Percentiles rank a stretch among this genome's conserved stretches.
phyloP scores from a whole-genome alignment of 2,329 filamentous ascomycete genomes.

The Sphaerulina vaccinii region DNA sequence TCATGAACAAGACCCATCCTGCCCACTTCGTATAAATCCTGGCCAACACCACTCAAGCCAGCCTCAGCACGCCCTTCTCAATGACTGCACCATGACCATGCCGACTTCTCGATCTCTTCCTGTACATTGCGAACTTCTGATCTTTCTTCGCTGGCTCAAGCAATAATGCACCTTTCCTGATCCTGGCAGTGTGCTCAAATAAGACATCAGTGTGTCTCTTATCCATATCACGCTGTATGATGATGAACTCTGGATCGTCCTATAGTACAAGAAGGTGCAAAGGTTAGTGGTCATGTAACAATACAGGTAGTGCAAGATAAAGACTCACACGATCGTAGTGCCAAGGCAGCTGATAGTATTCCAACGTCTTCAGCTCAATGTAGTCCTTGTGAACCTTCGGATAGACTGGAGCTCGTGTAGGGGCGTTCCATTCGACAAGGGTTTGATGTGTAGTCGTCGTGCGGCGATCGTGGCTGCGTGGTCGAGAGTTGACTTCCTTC shows the following conservation, averaged over 20 bases:
- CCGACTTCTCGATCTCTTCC: conserved; percentile 36
- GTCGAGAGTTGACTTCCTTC: conserved; percentile 23
- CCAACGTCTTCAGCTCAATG: conserved; percentile 47
- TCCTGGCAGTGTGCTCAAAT: conserved; percentile 51
- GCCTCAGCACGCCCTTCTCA: conserved; percentile 24
- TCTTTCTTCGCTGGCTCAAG: conserved; percentile 43
- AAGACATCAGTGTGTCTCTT: conserved; percentile 49
- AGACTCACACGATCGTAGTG: conserved; percentile 49
- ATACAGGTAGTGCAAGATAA: not conserved
- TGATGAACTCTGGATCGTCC: conserved; percentile 49
- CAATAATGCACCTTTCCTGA: conserved; percentile 44
- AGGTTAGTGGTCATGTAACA: conserved; percentile 15
- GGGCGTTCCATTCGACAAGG: conserved; percentile 13
- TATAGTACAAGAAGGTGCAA: not conserved
- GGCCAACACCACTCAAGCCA: conserved; percentile 9
- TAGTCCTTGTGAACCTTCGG: conserved; percentile 49
- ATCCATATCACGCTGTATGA: conserved; percentile 52
- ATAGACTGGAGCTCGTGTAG: conserved; percentile 41
- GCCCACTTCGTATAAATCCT: not conserved
- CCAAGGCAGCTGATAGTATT: conserved; percentile 50
- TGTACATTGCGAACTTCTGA: conserved; percentile 49
- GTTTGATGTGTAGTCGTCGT: conserved; percentile 9
- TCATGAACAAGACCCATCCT: not conserved
- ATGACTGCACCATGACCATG: conserved; percentile 22
- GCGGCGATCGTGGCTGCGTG: conserved; percentile 14